Percentiles rank a stretch among this genome's conserved stretches.
Evolutionary conservation across 2,329 filamentous ascomycete genomes (phyloP).

Genomic region (Curvularia sp.): DNA sequence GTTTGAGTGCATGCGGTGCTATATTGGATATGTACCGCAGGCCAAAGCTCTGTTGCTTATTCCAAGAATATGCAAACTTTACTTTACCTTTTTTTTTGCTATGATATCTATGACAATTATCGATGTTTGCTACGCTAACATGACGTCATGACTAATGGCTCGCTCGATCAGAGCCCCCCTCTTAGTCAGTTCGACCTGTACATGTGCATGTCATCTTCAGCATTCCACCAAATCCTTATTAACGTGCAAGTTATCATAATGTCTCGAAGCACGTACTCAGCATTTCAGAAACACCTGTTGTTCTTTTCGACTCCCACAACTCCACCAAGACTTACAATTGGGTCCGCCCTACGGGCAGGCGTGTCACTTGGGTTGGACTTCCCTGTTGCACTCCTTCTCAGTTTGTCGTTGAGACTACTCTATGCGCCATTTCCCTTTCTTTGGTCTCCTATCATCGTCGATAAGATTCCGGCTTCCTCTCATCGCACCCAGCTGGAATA

Average conservation of each 20-base stretch:
- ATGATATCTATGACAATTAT: background rate
- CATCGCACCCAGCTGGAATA: conserved; percentile 29
- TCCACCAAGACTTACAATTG: conserved; percentile 29
- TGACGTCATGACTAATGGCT: conserved; percentile 12
- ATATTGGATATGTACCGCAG: background rate
- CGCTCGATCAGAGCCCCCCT: background rate
- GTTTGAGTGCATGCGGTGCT: background rate
- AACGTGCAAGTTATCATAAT: background rate
- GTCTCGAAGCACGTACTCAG: conserved; percentile 27
- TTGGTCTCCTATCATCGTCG: conserved; percentile 26
- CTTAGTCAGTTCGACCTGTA: background rate
- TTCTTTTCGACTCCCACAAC: conserved; percentile 35
- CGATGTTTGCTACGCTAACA: background rate
- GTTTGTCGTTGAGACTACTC: conserved; percentile 28
- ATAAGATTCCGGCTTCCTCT: conserved; percentile 23
- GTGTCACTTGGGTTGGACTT: conserved; percentile 31
- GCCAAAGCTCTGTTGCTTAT: background rate
- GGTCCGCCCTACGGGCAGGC: conserved; percentile 27
- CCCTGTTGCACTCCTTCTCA: conserved; percentile 29
- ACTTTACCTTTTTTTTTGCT: background rate
- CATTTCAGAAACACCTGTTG: conserved; percentile 32
- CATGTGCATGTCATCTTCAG: background rate
- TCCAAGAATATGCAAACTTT: background rate
- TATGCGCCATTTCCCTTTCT: conserved; percentile 30
- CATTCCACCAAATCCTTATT: no score